A percentile compares a stretch with the other conserved stretches of the same genome.
Conservation (phyloP, 805 yeast genomes). For the Scheffersomyces stipitis region DNA sequence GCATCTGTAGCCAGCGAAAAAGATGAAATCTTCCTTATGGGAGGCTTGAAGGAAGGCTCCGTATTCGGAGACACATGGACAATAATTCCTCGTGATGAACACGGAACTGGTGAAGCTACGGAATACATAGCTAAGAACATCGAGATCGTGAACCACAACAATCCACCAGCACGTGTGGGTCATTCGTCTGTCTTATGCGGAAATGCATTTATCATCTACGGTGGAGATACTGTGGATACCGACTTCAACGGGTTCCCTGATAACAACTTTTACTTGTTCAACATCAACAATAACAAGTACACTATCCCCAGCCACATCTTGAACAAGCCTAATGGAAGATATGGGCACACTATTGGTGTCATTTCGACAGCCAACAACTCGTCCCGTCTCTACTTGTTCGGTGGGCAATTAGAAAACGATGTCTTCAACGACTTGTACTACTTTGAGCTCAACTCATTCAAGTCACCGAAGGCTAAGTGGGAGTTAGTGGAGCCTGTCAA, state of each 20-base stretch:
- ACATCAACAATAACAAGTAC: conserved; percentile 45
- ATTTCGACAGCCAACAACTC: conserved; percentile 49
- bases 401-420: conserved; percentile 89
- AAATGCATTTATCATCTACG: conserved; percentile 91
- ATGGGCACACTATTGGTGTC: conserved; percentile 88
- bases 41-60: conserved; percentile 89
- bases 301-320: conserved; percentile 45
- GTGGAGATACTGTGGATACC: conserved; percentile 91
- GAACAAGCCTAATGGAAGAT: conserved; percentile 82
- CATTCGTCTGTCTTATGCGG: conserved; percentile 92
- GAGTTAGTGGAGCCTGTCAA: conserved; percentile 58
- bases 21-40: conserved; percentile 85
- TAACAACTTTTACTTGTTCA: conserved; percentile 86
- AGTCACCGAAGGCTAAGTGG: conserved; percentile 85
- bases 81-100: conserved; percentile 51
- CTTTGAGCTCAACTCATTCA: conserved; percentile 83
- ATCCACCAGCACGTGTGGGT: conserved; percentile 96
- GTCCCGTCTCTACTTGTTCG: conserved; percentile 74
- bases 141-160: conserved; percentile 61
- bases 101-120: conserved; percentile 20
- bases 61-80: conserved; percentile 97
- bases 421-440: conserved; percentile 81
- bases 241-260: conserved; percentile 78
- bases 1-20: conserved; percentile 74
- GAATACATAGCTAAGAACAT: conserved; percentile 30